Percentiles rank a stretch among this genome's conserved stretches.
Evolutionary conservation across 192 early-diverging fungal genomes (phyloP).

Genomic region (Chytriomyces confervae): DNA sequence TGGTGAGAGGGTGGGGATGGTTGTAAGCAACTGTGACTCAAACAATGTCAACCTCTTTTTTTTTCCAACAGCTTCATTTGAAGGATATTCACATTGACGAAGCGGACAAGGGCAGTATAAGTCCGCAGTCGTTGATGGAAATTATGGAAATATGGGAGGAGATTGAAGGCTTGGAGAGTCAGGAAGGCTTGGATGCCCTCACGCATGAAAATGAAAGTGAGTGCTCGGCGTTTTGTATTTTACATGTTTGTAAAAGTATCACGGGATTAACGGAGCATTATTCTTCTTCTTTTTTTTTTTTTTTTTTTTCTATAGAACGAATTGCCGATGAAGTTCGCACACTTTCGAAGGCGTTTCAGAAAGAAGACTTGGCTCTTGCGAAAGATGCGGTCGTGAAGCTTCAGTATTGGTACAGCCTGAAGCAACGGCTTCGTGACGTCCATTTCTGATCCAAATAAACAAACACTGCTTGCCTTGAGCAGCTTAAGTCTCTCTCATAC

Average conservation of each 20-base stretch:
- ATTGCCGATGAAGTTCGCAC: slow-evolving; percentile 50
- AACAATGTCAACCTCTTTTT: not conserved
- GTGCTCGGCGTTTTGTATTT: slow-evolving; percentile 4
- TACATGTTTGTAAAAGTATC: not conserved
- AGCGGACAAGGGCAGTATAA: slow-evolving; percentile 52
- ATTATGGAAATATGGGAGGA: slow-evolving; percentile 80
- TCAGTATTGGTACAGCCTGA: slow-evolving; percentile 74
- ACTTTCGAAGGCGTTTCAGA: slow-evolving; percentile 63
- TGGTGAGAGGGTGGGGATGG: slow-evolving; percentile 43
- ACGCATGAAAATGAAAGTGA: slow-evolving; percentile 69
- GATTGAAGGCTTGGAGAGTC: slow-evolving; percentile 69
- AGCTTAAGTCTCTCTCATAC: too few species aligned
- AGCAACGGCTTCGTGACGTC: slow-evolving; percentile 17
- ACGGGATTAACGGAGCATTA: too few species aligned
- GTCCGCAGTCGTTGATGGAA: slow-evolving; percentile 76
- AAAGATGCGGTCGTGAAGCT: slow-evolving; percentile 71
- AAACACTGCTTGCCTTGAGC: too few species aligned
- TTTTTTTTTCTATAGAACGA: slow-evolving; percentile 42
- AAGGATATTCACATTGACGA: slow-evolving; percentile 63
- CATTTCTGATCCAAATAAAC: not conserved
- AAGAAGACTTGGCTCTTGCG: slow-evolving; percentile 58
- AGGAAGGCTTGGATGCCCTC: slow-evolving; percentile 68
- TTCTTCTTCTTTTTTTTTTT: not conserved
- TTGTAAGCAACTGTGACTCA: not conserved
- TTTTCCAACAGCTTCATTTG: slow-evolving; percentile 58